A percentile compares a stretch with the other conserved stretches of the same genome.
Conservation (phyloP, 805 yeast species). For the Tetrapisispora phaffii region DNA sequence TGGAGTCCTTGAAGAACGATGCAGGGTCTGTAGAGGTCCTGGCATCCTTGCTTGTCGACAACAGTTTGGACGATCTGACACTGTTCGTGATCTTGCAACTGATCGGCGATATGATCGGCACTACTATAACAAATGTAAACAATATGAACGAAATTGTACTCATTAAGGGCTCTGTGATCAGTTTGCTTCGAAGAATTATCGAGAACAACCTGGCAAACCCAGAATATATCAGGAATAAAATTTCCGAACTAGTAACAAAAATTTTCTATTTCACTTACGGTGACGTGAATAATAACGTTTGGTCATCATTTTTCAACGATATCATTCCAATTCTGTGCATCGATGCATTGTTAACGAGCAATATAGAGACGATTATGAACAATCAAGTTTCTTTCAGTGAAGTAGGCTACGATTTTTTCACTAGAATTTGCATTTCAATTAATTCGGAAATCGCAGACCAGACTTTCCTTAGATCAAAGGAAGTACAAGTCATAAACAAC, state of each 20-base stretch:
- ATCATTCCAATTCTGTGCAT: constrained; percentile 18
- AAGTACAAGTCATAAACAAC: constrained; percentile 54
- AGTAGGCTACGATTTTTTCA: constrained; percentile 56
- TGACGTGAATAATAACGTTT: constrained; percentile 21
- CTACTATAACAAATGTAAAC: background rate
- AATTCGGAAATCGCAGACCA: constrained; percentile 94
- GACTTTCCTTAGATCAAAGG: constrained; percentile 60
- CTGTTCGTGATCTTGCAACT: constrained; percentile 28
- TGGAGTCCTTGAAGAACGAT: constrained; percentile 21
- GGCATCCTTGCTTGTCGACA: constrained; percentile 17
- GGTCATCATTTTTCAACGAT: constrained; percentile 28
- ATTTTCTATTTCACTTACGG: constrained; percentile 28
- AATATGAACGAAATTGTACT: constrained; percentile 7
- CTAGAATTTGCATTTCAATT: constrained; percentile 61
- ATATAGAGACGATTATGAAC: constrained; percentile 4
- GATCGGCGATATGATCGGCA: constrained; percentile 16
- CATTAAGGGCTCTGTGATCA: constrained; percentile 19
- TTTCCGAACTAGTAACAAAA: constrained; percentile 27
- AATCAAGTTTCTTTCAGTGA: constrained; percentile 24
- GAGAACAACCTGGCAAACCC: constrained; percentile 16
- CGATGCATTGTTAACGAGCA: constrained; percentile 6
- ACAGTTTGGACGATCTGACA: constrained; percentile 21
- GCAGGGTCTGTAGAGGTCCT: constrained; percentile 22
- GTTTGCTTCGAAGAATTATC: constrained; percentile 17
- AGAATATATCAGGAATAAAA: constrained; percentile 28